These are phyloP conservation scores for Pilobolus umbonatus DNA, from an alignment of 192 early-diverging fungal species.

Conservation along the genomic window DNA sequence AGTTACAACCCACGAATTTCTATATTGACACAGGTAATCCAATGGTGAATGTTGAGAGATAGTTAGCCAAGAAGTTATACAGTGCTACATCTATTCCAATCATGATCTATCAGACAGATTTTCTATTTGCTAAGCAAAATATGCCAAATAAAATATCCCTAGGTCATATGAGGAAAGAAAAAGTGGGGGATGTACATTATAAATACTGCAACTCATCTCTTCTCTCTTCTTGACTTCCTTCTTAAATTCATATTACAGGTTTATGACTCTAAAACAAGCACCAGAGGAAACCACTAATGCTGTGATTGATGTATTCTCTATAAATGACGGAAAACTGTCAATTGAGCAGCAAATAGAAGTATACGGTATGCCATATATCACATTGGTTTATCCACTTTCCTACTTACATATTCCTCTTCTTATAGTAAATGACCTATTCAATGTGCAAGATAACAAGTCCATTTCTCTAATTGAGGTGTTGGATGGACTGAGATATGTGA, in stretches of 20 bases:
- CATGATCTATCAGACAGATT: too few species aligned
- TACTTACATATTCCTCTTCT: not conserved
- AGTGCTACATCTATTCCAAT: too few species aligned
- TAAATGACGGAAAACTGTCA: constrained; percentile 26
- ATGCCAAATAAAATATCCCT: too few species aligned
- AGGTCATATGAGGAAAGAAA: too few species aligned
- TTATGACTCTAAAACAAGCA: constrained; percentile 13
- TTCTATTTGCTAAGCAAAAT: too few species aligned
- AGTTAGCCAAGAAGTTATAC: too few species aligned
- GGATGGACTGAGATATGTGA: constrained; percentile 86
- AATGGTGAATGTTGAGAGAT: too few species aligned
- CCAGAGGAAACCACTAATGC: constrained; percentile 3
- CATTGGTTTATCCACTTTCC: not conserved
- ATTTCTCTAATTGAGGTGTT: constrained; percentile 79
- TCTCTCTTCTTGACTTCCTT: too few species aligned
- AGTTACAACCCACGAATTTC: too few species aligned
- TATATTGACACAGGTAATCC: too few species aligned
- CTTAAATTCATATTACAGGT: not conserved
- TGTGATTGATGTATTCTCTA: constrained; percentile 11
- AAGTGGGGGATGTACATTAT: too few species aligned
- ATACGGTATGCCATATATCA: constrained; percentile 33
- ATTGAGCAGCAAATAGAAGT: constrained; percentile 65
- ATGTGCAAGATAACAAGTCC: constrained; percentile 59
- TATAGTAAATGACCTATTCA: constrained; percentile 77
- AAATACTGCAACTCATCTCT: too few species aligned